Conservation (phyloP, 1,139 yeast species). For the Geotrichum macrosporum region DNA sequence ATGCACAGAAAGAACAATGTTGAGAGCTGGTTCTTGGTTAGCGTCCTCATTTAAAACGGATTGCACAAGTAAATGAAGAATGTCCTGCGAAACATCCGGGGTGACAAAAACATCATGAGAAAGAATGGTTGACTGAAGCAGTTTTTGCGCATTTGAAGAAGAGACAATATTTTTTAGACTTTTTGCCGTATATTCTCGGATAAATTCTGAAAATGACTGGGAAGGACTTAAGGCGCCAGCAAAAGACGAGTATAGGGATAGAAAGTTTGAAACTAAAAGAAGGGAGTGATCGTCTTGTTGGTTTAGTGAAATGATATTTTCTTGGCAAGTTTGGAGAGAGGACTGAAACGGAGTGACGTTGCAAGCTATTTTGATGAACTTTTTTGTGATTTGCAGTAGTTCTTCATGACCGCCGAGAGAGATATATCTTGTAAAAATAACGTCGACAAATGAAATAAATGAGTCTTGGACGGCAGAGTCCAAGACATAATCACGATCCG, state of each 20-base stretch:
- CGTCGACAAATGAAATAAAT: conserved; percentile 1
- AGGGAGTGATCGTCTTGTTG: conserved; percentile 1
- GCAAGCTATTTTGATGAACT: conserved; percentile 1
- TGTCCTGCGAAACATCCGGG: not conserved
- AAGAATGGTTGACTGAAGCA: conserved; percentile 8
- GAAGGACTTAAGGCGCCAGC: conserved; percentile 6
- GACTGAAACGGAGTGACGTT: not conserved
- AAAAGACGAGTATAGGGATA: conserved; percentile 9
- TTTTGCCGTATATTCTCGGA: not conserved
- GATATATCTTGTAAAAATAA: conserved; percentile 4
- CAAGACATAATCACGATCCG: conserved; percentile 2
- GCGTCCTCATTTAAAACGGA: conserved; percentile 12
- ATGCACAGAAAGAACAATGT: conserved; percentile 2
- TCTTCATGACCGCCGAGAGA: conserved; percentile 5
- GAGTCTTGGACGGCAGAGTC: conserved; percentile 5
- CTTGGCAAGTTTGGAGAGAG: conserved; percentile 6
- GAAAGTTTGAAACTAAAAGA: conserved; percentile 2
- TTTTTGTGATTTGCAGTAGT: not conserved
- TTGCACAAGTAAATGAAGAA: conserved; percentile 4
- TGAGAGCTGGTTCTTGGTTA: conserved; percentile 3
- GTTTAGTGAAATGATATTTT: conserved; percentile 1
- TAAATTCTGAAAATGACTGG: conserved; percentile 13
- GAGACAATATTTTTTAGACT: not conserved
- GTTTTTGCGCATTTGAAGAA: not conserved
- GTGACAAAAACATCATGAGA: conserved; percentile 15